Evolutionary conservation across 192 early-diverging fungal genomes (phyloP).

Genomic region (Gryganskiella cystojenkinii): DNA sequence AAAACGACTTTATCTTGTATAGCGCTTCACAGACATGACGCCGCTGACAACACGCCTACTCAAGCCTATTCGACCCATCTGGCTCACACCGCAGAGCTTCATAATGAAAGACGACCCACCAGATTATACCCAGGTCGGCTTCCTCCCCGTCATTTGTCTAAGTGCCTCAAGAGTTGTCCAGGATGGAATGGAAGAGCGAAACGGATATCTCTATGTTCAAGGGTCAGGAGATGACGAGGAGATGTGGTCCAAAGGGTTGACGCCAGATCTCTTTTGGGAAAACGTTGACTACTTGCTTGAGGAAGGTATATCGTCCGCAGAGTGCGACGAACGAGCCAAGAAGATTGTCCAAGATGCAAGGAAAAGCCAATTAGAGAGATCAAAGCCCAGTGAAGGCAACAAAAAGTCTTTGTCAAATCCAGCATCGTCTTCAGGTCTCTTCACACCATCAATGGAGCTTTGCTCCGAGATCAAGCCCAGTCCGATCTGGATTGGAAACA

Average conservation of each 20-base stretch:
- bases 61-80: constrained; percentile 86
- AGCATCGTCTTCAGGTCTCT: constrained; percentile 54
- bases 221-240: constrained; percentile 93
- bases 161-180: constrained; percentile 74
- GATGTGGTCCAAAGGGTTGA: constrained; percentile 72
- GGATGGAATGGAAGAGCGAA: constrained; percentile 55
- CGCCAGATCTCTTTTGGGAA: constrained; percentile 47
- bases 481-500: constrained; percentile 49
- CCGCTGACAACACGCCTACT: constrained; percentile 36
- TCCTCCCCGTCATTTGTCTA: constrained; percentile 82
- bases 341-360: constrained; percentile 36
- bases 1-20: too few species aligned
- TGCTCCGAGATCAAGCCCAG: constrained; percentile 46
- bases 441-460: constrained; percentile 49
- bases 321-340: constrained; percentile 30
- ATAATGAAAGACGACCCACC: constrained; percentile 53
- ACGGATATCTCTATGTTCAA: constrained; percentile 85
- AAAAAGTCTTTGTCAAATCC: constrained; percentile 3
- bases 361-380: constrained; percentile 1
- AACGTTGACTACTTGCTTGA: constrained; percentile 40
- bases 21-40: constrained; percentile 57
- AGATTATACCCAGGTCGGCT: constrained; percentile 60
- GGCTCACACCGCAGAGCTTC: constrained; percentile 77
- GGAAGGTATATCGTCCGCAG: constrained; percentile 24
- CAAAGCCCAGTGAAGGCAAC: constrained; percentile 8